These are phyloP conservation scores for Aspergillus sp. DNA, from an alignment of 2,329 filamentous ascomycete genomes.

Conservation along the genomic window DNA sequence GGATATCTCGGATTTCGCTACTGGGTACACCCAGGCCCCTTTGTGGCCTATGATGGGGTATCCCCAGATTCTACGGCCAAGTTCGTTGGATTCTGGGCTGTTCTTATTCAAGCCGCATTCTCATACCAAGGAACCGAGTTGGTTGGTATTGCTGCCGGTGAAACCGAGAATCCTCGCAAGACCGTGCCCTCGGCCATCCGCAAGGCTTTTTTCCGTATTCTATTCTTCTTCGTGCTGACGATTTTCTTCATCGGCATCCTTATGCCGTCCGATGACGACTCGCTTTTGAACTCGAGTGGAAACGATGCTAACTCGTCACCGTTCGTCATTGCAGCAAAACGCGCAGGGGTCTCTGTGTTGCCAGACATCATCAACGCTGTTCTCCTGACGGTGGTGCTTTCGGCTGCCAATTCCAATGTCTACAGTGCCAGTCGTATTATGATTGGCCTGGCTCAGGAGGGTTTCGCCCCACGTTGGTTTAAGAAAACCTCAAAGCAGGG, in stretches of 20 bases:
- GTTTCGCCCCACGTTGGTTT: slow-evolving; percentile 46
- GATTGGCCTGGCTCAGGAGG: slow-evolving; percentile 60
- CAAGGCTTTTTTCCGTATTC: slow-evolving; percentile 73
- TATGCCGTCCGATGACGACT: slow-evolving; percentile 61
- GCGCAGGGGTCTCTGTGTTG: slow-evolving; percentile 39
- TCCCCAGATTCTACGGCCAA: slow-evolving; percentile 44
- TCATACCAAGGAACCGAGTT: slow-evolving; percentile 65
- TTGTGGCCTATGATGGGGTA: slow-evolving; percentile 54
- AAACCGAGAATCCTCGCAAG: slow-evolving; percentile 70
- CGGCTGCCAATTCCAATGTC: slow-evolving; percentile 44
- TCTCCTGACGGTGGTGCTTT: slow-evolving; percentile 45
- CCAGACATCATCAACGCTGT: slow-evolving; percentile 44
- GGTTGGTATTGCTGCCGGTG: slow-evolving; percentile 75
- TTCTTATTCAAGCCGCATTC: slow-evolving; percentile 47
- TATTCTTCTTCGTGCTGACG: slow-evolving; percentile 54
- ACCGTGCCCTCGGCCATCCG: slow-evolving; percentile 71
- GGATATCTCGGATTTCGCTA: slow-evolving; percentile 72
- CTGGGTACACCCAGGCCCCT: slow-evolving; percentile 68
- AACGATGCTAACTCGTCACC: slow-evolving; percentile 38
- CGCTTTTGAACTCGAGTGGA: slow-evolving; percentile 48
- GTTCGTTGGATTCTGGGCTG: slow-evolving; percentile 62
- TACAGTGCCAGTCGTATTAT: slow-evolving; percentile 63
- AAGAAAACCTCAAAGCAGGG: slow-evolving; percentile 43
- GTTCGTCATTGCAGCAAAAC: slow-evolving; percentile 45
- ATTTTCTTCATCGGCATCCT: slow-evolving; percentile 69